phyloP scores from a whole-genome alignment of 495 filamentous ascomycete genomes.

The Trichoderma parareesei region DNA sequence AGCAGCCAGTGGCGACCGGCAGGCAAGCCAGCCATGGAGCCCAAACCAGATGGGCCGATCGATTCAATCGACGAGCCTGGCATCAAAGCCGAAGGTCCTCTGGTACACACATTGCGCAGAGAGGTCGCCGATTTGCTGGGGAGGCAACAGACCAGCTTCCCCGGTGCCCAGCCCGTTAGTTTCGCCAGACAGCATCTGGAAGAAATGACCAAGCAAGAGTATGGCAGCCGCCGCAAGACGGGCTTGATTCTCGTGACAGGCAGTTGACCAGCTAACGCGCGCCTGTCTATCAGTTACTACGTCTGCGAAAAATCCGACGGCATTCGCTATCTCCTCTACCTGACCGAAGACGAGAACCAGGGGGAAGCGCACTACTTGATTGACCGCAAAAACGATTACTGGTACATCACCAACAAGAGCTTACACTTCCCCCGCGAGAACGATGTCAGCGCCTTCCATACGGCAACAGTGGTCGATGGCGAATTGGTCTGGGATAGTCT shows the following conservation, averaged over 20 bases:
- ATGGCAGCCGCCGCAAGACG: background rate
- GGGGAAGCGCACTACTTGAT: slow-evolving; percentile 65
- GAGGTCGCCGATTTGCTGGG: slow-evolving; percentile 72
- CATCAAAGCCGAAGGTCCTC: slow-evolving; percentile 49
- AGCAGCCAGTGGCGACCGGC: background rate
- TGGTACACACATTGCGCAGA: slow-evolving; percentile 53
- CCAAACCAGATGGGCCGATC: slow-evolving; percentile 21
- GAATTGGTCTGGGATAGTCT: slow-evolving; percentile 79
- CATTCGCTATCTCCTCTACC: slow-evolving; percentile 88
- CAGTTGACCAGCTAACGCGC: background rate
- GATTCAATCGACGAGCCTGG: slow-evolving; percentile 51
- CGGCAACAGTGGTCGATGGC: slow-evolving; percentile 78
- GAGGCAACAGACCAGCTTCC: slow-evolving; percentile 59
- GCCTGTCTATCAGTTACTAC: slow-evolving; percentile 55
- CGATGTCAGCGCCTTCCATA: slow-evolving; percentile 59
- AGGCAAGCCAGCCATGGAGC: background rate
- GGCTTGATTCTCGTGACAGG: background rate
- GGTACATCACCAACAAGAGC: slow-evolving; percentile 53
- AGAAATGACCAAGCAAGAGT: slow-evolving; percentile 68
- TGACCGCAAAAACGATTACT: slow-evolving; percentile 96
- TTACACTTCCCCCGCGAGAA: slow-evolving; percentile 74
- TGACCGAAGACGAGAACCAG: slow-evolving; percentile 53
- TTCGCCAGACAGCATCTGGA: slow-evolving; percentile 70
- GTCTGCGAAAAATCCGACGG: slow-evolving; percentile 98
- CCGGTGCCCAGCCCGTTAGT: slow-evolving; percentile 90